A percentile compares a stretch with the other conserved stretches of the same genome.
These are phyloP conservation scores for Mycena capillaripes DNA, from an alignment of 768 basidiomycete species.

Conservation along the genomic window DNA sequence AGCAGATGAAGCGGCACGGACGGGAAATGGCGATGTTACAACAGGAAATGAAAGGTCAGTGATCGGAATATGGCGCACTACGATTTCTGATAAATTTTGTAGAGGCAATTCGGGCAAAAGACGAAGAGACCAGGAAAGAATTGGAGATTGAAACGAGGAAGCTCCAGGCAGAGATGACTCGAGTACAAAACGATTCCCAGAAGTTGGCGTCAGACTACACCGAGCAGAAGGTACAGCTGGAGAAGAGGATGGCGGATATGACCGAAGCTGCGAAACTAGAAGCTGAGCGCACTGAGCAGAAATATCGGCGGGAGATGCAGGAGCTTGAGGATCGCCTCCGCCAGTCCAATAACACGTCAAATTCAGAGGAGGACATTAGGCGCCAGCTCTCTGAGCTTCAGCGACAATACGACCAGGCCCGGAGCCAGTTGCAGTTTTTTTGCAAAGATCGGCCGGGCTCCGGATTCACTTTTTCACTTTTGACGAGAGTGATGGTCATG, in stretches of 20 bases:
- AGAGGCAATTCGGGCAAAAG: conserved; percentile 57
- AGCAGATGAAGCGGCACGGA: conserved; percentile 59
- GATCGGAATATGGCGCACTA: no score
- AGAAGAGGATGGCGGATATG: conserved; percentile 45
- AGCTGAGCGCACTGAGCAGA: conserved; percentile 23
- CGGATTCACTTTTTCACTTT: no score
- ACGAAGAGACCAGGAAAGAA: conserved; percentile 60
- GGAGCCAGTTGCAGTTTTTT: neutral
- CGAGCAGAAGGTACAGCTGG: conserved; percentile 50
- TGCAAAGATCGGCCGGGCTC: no score
- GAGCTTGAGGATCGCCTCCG: conserved; percentile 34
- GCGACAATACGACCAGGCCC: conserved; percentile 8
- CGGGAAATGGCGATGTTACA: conserved; percentile 63
- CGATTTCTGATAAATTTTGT: neutral
- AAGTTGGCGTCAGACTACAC: conserved; percentile 55
- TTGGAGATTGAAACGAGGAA: conserved; percentile 59
- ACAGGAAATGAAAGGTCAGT: conserved; percentile 56
- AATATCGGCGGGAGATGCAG: conserved; percentile 35
- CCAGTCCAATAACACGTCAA: conserved; percentile 6
- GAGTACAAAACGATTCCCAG: conserved; percentile 55
- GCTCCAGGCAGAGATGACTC: conserved; percentile 57
- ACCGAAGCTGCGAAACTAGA: conserved; percentile 35
- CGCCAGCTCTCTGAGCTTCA: conserved; percentile 31
- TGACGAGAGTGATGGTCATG: no score
- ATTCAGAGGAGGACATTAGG: conserved; percentile 31